Evolutionary conservation across 1,139 yeast genomes (phyloP).

Genomic region (Kurtzmaniella quercitrusa): DNA sequence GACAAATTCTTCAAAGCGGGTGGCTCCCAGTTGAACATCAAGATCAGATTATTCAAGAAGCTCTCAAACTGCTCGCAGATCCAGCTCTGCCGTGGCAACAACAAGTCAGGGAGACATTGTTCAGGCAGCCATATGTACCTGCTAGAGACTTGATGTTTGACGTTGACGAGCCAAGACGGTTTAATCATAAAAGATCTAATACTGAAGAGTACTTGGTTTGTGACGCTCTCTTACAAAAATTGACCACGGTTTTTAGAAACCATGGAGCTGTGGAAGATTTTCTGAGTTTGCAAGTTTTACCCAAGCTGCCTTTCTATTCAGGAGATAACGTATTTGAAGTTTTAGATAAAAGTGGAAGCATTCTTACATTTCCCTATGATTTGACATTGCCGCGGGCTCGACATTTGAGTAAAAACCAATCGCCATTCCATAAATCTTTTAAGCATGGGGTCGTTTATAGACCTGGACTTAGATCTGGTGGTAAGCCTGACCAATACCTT

Average conservation of each 20-base stretch:
- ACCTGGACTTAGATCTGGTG: constrained; percentile 46
- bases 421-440: constrained; percentile 58
- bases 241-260: constrained; percentile 56
- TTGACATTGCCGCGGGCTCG: constrained; percentile 87
- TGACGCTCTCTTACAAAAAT: constrained; percentile 49
- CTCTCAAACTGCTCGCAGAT: constrained; percentile 76
- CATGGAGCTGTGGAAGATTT: constrained; percentile 88
- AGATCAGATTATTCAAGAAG: constrained; percentile 85
- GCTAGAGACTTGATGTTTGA: constrained; percentile 84
- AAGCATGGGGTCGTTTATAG: constrained; percentile 82
- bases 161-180: constrained; percentile 12
- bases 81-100: constrained; percentile 94
- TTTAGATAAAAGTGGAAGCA: constrained; percentile 80
- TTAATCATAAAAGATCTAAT: not conserved
- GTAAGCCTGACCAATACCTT: constrained; percentile 73
- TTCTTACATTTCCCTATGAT: constrained; percentile 84
- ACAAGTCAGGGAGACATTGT: constrained; percentile 81
- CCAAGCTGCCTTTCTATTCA: constrained; percentile 71
- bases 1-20: constrained; percentile 70
- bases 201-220: constrained; percentile 39
- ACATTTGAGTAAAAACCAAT: constrained; percentile 58
- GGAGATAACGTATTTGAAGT: constrained; percentile 68
- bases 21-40: constrained; percentile 84
- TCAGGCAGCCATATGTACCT: constrained; percentile 75
- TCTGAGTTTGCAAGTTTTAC: constrained; percentile 63